These are phyloP conservation scores for Talaromyces albobiverticillius DNA, from an alignment of 2,329 filamentous ascomycete genomes.

Conservation along the genomic window DNA sequence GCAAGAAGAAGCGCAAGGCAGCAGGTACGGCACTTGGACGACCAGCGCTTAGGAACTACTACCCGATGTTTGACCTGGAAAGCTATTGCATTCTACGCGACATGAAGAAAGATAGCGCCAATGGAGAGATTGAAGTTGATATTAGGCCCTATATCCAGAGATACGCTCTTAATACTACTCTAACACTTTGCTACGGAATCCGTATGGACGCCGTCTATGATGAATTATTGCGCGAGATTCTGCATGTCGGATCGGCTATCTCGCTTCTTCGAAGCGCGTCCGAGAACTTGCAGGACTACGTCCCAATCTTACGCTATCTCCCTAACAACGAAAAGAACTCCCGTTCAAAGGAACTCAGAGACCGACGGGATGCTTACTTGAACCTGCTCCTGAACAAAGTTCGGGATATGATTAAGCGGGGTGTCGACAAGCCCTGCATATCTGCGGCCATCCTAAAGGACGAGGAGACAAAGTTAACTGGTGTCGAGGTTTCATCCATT, in stretches of 20 bases:
- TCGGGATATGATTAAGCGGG: conserved; percentile 55
- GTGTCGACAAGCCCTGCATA: conserved; percentile 63
- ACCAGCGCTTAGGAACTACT: conserved; percentile 67
- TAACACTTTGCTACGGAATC: conserved; percentile 73
- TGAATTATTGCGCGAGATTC: conserved; percentile 67
- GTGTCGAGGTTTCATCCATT: conserved; percentile 70
- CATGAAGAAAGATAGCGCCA: conserved; percentile 55
- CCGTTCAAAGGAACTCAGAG: conserved; percentile 59
- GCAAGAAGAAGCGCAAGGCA: conserved; percentile 68
- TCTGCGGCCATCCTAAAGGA: conserved; percentile 64
- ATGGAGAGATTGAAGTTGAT: conserved; percentile 61
- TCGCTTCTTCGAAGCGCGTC: conserved; percentile 72
- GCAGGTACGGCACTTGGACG: conserved; percentile 71
- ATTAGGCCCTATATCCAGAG: conserved; percentile 67
- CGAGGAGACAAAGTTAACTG: conserved; percentile 62
- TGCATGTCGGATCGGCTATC: conserved; percentile 69
- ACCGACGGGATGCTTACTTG: conserved; percentile 63
- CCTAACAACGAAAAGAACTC: conserved; percentile 55
- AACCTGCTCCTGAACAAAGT: conserved; percentile 53
- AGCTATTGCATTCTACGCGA: conserved; percentile 66
- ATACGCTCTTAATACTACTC: conserved; percentile 67
- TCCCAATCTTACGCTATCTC: conserved; percentile 63
- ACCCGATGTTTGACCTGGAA: conserved; percentile 74
- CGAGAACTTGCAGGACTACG: conserved; percentile 77
- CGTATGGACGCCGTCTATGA: conserved; percentile 67